Evolutionary conservation across 768 basidiomycete species (phyloP), one percentile per base, ranked within the genome.

Genomic region (Suillus subluteus): DNA sequence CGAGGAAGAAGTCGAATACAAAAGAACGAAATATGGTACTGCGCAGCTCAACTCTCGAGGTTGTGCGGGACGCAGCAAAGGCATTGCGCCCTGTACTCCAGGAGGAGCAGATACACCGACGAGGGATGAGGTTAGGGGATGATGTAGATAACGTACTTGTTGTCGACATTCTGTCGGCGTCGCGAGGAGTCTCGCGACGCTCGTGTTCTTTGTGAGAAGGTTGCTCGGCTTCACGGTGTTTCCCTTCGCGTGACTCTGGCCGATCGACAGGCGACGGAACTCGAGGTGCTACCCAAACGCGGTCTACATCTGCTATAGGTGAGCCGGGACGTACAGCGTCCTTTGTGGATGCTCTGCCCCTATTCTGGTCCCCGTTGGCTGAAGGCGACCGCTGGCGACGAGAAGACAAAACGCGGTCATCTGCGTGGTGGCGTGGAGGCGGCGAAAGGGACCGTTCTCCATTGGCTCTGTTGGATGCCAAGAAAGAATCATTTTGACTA

Each of bases 71-170:
- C 77, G 73, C 70, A 70, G 74, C 76, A 76, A 66, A 74, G 65
- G 67, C 67, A 73, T 73, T 72, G 44, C 64, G 78, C 70, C 75
- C 75, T 78, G 73, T 74, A 73, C 78, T 75, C 74, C 70, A 77
- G 78, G 78, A 78, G 77, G 81, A 82, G 78, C 70, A 73, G 70
- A 70, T 65, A 71, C 74, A 78, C 76, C 76, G 72, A 73, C 76
- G 76, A 74, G 71, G 71, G 76, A 76, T 74, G 69, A 68, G 72
- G 74, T 61, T 64, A 69, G 76, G 78, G 74, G 75, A 80, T 72
- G 79, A 82, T 76, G 82, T 77, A 73, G 79, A 82, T 75, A 82
- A 82, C 82, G 82, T 82, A 82, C 81, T 82, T 69, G 73, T 70
- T 72, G 82, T 73, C 75, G 82, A 77, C 61, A 77, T 74, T 69